Evolutionary conservation across 441 rosid genomes (phyloP), one percentile per base, ranked within the genome.

Genomic region (Syzygium malaccense): DNA sequence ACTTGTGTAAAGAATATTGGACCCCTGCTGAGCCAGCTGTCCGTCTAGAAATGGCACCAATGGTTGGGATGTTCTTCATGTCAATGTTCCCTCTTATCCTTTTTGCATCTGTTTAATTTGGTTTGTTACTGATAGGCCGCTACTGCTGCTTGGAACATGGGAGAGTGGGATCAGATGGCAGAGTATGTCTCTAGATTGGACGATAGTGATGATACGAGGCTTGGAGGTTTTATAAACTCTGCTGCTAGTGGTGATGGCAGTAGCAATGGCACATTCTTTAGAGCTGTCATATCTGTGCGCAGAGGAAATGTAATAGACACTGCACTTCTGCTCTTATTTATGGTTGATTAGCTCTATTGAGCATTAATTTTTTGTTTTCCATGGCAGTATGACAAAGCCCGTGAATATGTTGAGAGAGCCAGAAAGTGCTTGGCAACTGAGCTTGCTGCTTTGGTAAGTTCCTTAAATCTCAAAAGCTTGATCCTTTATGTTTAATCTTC

Each of bases 121-220:
- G 14, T 68, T 68, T 68, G 48, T 68, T 68, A 48, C 55, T 89
- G 49, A 60, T 92, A 98, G 99, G 99, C 99, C 90, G 99, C 99
- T 89, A 78, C 15, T 80, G 99, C 99, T 94, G 99, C 99, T 89
- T 98, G 99, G 99, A 97, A 96, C 92, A 97, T 98, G 99, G 99
- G 99, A 79, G 99, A 98, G 91, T 98, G 99, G 99, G 99, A 98
- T 92, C 99, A 97, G 92, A 98, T 98, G 99, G 96, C 98, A 28
- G 99, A 98, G 91, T 98, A 97, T 92, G 99, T 96, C 86, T 96
- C 97, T 87, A 95, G 97, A 86, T 94, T 98, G 91, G 99, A 98
- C 89, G 99, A 98, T 92, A 99, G 99, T 75, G 99, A 98, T 93
- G 99, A 97, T 92, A 93, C 96, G 86, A 98, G 95, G 94, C 97